A percentile compares a stretch with the other conserved stretches of the same genome.
phyloP scores from a whole-genome alignment of 2,329 filamentous ascomycete genomes.

The Colletotrichum chrysophilum region DNA sequence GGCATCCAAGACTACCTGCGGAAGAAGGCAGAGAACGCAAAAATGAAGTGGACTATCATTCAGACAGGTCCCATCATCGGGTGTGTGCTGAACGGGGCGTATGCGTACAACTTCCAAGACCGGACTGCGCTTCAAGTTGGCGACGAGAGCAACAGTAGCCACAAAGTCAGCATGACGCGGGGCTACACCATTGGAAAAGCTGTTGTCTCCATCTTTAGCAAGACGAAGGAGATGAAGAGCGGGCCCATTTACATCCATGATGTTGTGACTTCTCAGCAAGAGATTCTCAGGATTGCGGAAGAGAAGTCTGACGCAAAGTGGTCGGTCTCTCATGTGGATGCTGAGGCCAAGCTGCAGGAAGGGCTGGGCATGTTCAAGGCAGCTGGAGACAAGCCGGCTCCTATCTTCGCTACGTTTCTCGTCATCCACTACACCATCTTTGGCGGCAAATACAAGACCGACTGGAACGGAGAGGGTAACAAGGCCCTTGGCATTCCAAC shows the following conservation, averaged over 20 bases:
- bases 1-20: conserved; percentile 12
- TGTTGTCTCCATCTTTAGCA: conserved; percentile 50
- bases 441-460: background rate
- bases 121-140: conserved; percentile 43
- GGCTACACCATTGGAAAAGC: conserved; percentile 49
- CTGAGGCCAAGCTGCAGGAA: background rate
- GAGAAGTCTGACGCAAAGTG: conserved; percentile 6
- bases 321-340: background rate
- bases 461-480: background rate
- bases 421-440: background rate
- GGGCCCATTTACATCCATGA: conserved; percentile 56
- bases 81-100: conserved; percentile 14
- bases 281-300: conserved; percentile 44
- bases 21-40: conserved; percentile 10
- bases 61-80: conserved; percentile 48
- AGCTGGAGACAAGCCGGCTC: background rate
- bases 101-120: conserved; percentile 3
- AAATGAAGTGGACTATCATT: conserved; percentile 37
- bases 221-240: conserved; percentile 53
- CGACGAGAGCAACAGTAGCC: conserved; percentile 47
- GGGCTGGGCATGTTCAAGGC: background rate
- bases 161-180: conserved; percentile 50
- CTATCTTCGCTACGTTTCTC: background rate
- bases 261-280: conserved; percentile 53
- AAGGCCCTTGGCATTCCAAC: background rate